Evolutionary conservation across 495 filamentous ascomycete species (phyloP).

Genomic region (Hypoxylon lenormandii): DNA sequence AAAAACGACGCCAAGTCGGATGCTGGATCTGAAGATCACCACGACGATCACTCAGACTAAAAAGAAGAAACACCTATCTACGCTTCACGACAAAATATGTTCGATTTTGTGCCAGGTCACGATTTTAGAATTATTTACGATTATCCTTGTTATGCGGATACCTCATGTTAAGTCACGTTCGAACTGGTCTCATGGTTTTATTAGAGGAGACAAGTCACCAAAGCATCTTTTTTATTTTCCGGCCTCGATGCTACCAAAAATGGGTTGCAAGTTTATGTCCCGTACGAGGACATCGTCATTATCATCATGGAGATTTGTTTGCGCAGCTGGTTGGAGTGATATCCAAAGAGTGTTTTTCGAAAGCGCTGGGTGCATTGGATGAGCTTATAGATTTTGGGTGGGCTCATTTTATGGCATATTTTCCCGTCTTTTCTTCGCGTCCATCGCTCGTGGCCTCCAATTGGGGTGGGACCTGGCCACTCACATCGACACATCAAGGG

Average conservation of each 20-base stretch:
- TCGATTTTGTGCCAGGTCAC: conserved; percentile 41
- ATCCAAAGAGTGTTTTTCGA: conserved; percentile 48
- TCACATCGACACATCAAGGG: conserved; percentile 41
- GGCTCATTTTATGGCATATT: conserved; percentile 48
- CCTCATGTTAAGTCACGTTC: conserved; percentile 44
- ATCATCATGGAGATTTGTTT: conserved; percentile 35
- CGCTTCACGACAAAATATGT: conserved; percentile 41
- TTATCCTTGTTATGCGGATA: conserved; percentile 44
- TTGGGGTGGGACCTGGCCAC: conserved; percentile 40
- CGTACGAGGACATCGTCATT: conserved; percentile 43
- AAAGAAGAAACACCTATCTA: conserved; percentile 33
- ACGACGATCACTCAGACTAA: conserved; percentile 63
- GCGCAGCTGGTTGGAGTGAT: conserved; percentile 42
- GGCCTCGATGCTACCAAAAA: conserved; percentile 44
- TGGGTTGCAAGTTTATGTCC: conserved; percentile 32
- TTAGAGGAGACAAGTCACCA: conserved; percentile 46
- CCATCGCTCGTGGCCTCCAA: conserved; percentile 48
- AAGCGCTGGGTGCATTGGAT: conserved; percentile 48
- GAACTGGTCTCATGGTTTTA: conserved; percentile 45
- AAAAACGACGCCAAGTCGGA: conserved; percentile 76
- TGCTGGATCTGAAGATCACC: conserved; percentile 63
- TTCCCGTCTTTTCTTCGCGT: conserved; percentile 46
- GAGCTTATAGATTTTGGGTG: conserved; percentile 50
- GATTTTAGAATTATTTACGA: conserved; percentile 45
- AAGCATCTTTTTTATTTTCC: conserved; percentile 31